Evolutionary conservation across 257 asterid species (phyloP).

Genomic region (Buddleja alternifolia): DNA sequence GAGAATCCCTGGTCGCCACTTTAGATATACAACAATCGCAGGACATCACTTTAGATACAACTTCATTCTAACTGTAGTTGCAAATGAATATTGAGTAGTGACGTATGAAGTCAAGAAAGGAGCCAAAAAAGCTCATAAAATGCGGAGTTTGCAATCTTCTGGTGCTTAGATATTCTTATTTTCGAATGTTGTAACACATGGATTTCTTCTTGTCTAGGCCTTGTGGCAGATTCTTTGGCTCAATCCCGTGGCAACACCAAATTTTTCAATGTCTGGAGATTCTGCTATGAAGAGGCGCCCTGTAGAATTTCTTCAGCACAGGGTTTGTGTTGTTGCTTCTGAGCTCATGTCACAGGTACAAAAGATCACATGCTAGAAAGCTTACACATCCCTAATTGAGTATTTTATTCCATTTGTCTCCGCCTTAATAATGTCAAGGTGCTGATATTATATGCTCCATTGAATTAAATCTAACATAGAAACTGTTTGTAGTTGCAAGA

Average conservation of each 20-base stretch:
- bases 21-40: slow-evolving; percentile 9
- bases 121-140: slow-evolving; percentile 4
- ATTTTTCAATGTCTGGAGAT: slow-evolving; percentile 52
- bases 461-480: slow-evolving; percentile 28
- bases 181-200: slow-evolving; percentile 23
- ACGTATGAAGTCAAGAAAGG: slow-evolving; percentile 19
- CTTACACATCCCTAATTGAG: slow-evolving; percentile 17
- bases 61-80: slow-evolving; percentile 5
- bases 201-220: slow-evolving; percentile 53
- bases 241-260: slow-evolving; percentile 64
- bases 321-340: slow-evolving; percentile 84
- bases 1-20: background rate
- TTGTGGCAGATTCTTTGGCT: slow-evolving; percentile 97
- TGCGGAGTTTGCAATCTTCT: slow-evolving; percentile 15
- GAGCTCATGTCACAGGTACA: slow-evolving; percentile 96
- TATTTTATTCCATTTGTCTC: slow-evolving; percentile 22
- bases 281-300: slow-evolving; percentile 74
- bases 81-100: slow-evolving; percentile 13
- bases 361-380: slow-evolving; percentile 28
- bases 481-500: slow-evolving; percentile 78
- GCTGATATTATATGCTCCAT: slow-evolving; percentile 18
- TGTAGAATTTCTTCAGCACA: slow-evolving; percentile 81
- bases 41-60: slow-evolving; percentile 9
- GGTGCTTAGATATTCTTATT: slow-evolving; percentile 25
- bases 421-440: slow-evolving; percentile 3